Percentiles rank a stretch among this genome's conserved stretches.
These are phyloP conservation scores for Neurospora cerealis DNA, from an alignment of 495 filamentous ascomycete genomes.

Conservation along the genomic window DNA sequence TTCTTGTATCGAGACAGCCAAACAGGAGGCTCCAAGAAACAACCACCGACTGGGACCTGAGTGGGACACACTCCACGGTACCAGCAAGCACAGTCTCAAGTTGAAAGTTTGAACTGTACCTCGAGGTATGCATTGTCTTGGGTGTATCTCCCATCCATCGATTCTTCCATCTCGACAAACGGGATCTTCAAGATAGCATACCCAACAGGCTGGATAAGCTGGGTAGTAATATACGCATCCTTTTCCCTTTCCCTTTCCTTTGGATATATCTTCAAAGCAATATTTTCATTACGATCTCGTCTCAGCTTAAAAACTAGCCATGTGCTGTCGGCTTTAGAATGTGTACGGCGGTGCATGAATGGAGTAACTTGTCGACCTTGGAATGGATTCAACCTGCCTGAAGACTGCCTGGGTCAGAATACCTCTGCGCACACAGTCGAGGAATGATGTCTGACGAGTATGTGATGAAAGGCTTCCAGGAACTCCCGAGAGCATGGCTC, in stretches of 20 bases:
- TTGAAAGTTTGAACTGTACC: not conserved
- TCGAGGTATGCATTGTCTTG: not conserved
- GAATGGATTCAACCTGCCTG: not conserved
- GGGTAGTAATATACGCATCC: not conserved
- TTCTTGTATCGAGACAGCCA: not conserved
- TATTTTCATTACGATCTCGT: not conserved
- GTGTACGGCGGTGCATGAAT: not conserved
- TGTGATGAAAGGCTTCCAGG: not conserved
- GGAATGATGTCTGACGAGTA: not conserved
- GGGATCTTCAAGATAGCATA: not conserved
- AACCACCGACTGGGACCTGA: not conserved
- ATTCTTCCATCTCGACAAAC: not conserved
- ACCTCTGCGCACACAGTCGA: not conserved
- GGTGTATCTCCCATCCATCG: not conserved
- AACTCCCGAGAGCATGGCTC: not conserved
- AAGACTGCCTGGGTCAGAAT: not conserved
- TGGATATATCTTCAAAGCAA: not conserved
- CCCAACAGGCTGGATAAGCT: not conserved
- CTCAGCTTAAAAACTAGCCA: not conserved
- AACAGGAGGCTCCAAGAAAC: not conserved
- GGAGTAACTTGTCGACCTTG: not conserved
- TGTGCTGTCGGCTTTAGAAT: not conserved
- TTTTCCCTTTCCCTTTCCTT: not conserved
- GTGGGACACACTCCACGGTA: not conserved
- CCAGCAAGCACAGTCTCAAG: not conserved